Conservation (phyloP, 2,329 filamentous ascomycete genomes). For the Stylonectria norvegica region DNA sequence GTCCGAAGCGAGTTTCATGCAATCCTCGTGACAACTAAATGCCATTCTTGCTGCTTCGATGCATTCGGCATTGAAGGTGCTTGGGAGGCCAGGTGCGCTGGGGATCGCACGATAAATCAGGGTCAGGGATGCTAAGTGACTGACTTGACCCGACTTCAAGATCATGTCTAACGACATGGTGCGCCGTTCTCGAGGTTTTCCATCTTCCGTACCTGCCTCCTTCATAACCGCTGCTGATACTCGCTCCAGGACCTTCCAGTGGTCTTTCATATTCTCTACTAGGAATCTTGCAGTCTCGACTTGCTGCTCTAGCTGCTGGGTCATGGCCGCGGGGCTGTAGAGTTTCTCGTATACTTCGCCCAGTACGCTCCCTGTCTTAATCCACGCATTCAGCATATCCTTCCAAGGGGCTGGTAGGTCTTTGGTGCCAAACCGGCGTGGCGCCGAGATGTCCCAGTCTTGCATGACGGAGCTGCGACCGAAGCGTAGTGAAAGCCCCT, state of each 20-base stretch:
- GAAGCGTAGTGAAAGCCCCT: constrained; percentile 4
- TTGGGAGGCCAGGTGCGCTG: constrained; percentile 1
- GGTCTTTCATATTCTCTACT: constrained; percentile 1
- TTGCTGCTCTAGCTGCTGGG: not conserved
- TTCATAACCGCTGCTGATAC: not conserved
- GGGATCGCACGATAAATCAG: constrained; percentile 7
- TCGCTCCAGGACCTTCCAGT: constrained; percentile 3
- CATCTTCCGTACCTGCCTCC: not conserved
- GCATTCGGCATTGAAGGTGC: constrained; percentile 4
- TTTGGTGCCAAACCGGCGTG: constrained; percentile 1
- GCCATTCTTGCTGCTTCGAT: constrained; percentile 7
- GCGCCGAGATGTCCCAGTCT: constrained; percentile 5
- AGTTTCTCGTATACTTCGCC: constrained; percentile 5
- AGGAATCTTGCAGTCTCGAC: constrained; percentile 1
- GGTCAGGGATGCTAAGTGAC: constrained; percentile 2
- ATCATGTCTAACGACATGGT: constrained; percentile 4
- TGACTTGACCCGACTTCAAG: constrained; percentile 5
- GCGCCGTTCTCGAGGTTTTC: not conserved
- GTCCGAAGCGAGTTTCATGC: constrained; percentile 2
- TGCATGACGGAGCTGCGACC: constrained; percentile 4
- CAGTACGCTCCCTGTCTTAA: constrained; percentile 4
- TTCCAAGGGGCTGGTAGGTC: constrained; percentile 1
- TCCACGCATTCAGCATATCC: constrained; percentile 5
- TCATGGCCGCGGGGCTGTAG: constrained; percentile 1
- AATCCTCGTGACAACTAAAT: constrained; percentile 3